phyloP scores from a whole-genome alignment of 768 basidiomycete genomes.

The Leccinum variicolor region DNA sequence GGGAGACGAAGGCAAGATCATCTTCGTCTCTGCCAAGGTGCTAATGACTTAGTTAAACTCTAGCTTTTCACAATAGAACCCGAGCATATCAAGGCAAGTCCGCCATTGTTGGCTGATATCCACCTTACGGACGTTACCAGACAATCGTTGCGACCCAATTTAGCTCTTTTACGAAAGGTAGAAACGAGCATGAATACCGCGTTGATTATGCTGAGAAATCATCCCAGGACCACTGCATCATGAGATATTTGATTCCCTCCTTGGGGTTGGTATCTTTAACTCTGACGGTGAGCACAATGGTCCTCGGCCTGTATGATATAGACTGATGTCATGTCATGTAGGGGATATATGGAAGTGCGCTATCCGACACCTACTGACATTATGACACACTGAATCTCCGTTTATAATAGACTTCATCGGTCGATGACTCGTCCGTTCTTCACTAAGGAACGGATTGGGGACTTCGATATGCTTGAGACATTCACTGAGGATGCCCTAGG shows the following conservation, averaged over 20 bases:
- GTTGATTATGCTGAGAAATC: slow-evolving; percentile 19
- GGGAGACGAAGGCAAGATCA: slow-evolving; percentile 34
- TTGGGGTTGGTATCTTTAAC: slow-evolving; percentile 58
- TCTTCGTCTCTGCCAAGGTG: neutral
- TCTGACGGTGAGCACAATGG: slow-evolving; percentile 39
- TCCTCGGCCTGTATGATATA: neutral
- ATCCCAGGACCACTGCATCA: slow-evolving; percentile 3
- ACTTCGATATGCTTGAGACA: slow-evolving; percentile 53
- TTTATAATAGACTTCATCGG: neutral
- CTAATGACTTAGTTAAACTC: neutral
- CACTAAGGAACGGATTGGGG: slow-evolving; percentile 47
- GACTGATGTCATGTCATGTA: slow-evolving; percentile 12
- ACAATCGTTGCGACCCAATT: slow-evolving; percentile 42
- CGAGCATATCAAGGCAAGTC: slow-evolving; percentile 39
- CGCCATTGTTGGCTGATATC: neutral
- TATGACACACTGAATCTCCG: neutral
- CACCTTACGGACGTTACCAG: slow-evolving; percentile 19
- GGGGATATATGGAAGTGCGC: slow-evolving; percentile 55
- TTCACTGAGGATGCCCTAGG: slow-evolving; percentile 48
- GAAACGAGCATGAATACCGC: neutral
- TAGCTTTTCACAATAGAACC: slow-evolving; percentile 47
- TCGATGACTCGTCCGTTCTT: slow-evolving; percentile 59
- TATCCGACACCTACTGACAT: neutral
- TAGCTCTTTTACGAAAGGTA: slow-evolving; percentile 37
- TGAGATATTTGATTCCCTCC: slow-evolving; percentile 23